Evolutionary conservation across 768 basidiomycete genomes (phyloP).

Genomic region (Amanita polypyramis): DNA sequence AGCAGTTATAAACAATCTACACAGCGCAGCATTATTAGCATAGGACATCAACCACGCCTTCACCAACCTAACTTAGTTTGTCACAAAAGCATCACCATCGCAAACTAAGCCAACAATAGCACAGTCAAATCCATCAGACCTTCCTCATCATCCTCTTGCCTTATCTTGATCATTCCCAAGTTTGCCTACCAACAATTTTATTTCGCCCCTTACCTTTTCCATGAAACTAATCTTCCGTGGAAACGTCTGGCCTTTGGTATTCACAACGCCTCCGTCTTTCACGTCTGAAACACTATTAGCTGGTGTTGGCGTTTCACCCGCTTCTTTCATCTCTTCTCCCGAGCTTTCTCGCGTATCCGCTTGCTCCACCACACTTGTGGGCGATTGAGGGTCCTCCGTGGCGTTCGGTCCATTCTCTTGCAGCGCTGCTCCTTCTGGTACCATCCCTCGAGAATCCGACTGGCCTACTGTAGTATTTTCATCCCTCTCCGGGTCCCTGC

Average conservation of each 20-base stretch:
- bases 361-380: neutral
- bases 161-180: slow-evolving; percentile 8
- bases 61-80: too few species aligned
- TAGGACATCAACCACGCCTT: too few species aligned
- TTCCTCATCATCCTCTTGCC: slow-evolving; percentile 14
- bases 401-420: too few species aligned
- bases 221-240: slow-evolving; percentile 5
- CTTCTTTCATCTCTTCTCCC: neutral
- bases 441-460: too few species aligned
- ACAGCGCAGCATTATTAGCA: too few species aligned
- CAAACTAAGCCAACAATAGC: too few species aligned
- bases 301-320: neutral
- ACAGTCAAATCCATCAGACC: neutral
- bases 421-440: too few species aligned
- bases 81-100: too few species aligned
- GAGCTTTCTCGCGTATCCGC: neutral
- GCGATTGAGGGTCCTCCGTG: too few species aligned
- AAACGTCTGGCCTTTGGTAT: neutral
- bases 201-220: slow-evolving; percentile 10
- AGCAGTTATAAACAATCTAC: too few species aligned
- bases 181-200: slow-evolving; percentile 8
- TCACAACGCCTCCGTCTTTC: neutral
- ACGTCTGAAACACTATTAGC: neutral
- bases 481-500: too few species aligned
- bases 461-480: too few species aligned